Evolutionary conservation across 2,329 filamentous ascomycete genomes (phyloP), one percentile per base, ranked within the genome.

Genomic region (Penicillium brevicompactum): DNA sequence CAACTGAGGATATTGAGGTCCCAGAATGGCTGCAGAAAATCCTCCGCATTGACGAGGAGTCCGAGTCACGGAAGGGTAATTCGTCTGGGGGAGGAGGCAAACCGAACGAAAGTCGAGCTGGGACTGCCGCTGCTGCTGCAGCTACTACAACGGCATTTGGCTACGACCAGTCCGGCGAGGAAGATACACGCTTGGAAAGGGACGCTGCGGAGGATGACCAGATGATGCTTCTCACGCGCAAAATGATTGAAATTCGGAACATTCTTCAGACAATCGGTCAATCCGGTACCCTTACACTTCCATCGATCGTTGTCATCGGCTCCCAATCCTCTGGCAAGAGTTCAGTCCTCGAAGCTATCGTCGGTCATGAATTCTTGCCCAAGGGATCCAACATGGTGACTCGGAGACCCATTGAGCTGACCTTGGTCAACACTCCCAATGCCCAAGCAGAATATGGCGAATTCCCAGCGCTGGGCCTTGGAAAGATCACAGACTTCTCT

Each of bases 341-440:
- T 69, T 99, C 94, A 1, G 94, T 99, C 1, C 75, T 99, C 46
- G 94, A 99, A 74, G 91, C 94, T 18, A 96, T 99, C 58, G 95
- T 99, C 51, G 95, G 94, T 5, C 94, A 99, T 69, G 94, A 99
- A 67, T 99, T 99, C 64, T 78, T 99, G 44, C 95, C 94, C 5
- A 99, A 99, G 74, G 94, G 94, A n/a, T 87, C 88, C 41, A 99
- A 99, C 69, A 99, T 99, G 94, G 94, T 99, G 47, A 99, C 94
- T 8, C 84, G 95, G 40, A 83, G 94, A 56, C 94, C 94, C 0
- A 99, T 99, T 70, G 94, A 99, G 75, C 82, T 99, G 53, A 99
- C 94, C 0, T 83, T 99, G 5, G 87, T 99, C 74, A 97, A 99
- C 74, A 97, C 93, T 0, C 93, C 93, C 0, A 88, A 92, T 53